Conservation (phyloP, 345 rosid species). For the Melaleuca alternifolia region DNA sequence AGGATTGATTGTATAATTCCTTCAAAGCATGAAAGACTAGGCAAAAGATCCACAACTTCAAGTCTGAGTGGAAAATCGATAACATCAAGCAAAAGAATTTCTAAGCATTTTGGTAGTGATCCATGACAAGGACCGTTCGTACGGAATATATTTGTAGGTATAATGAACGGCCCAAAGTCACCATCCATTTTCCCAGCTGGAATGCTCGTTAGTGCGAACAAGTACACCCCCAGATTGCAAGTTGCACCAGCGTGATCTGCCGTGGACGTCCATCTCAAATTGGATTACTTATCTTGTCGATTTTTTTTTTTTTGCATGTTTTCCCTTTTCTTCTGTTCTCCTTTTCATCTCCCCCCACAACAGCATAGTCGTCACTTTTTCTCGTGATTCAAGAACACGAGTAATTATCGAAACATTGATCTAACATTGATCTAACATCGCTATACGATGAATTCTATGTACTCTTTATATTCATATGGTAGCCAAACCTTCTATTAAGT, state of each 20-base stretch:
- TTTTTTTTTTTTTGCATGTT: background rate
- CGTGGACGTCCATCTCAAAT: background rate
- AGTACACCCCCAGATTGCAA: background rate
- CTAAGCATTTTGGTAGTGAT: background rate
- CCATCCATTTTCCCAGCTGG: background rate
- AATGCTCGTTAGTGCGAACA: background rate
- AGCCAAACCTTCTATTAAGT: background rate
- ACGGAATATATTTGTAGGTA: background rate
- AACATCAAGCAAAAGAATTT: too few relatives aligned
- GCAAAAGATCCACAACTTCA: background rate
- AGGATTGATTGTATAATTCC: too few relatives aligned
- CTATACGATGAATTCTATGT: background rate
- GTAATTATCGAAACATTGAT: background rate
- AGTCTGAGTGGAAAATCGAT: background rate
- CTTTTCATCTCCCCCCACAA: fast-evolving
- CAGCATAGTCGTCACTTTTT: fast-evolving
- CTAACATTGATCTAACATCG: fast-evolving
- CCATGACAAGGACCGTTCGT: background rate
- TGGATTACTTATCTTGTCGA: background rate
- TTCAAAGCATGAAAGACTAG: background rate
- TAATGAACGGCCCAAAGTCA: background rate
- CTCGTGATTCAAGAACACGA: fast-evolving
- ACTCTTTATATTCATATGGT: fast-evolving
- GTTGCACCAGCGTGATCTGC: background rate
- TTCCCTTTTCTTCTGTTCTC: background rate